A percentile compares a stretch with the other conserved stretches of the same genome.
phyloP scores from a whole-genome alignment of 2,329 filamentous ascomycete species.

The Calonectria hawksworthii region DNA sequence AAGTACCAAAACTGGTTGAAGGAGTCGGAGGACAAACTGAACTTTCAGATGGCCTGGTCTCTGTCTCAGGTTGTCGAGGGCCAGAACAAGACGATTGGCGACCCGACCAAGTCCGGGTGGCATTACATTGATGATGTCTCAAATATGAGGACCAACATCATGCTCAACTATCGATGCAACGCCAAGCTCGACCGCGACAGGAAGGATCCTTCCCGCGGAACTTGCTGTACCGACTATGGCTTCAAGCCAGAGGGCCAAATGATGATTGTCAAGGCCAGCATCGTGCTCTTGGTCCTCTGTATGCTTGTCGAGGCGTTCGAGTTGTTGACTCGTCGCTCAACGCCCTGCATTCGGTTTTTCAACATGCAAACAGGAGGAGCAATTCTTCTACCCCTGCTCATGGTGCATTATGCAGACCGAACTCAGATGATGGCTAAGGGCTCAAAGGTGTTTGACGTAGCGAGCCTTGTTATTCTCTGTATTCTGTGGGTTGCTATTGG shows the following conservation, averaged over 20 bases:
- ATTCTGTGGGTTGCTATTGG: conserved; percentile 34
- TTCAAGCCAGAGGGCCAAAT: conserved; percentile 41
- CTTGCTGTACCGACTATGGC: conserved; percentile 66
- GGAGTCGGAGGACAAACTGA: conserved; percentile 28
- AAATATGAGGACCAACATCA: conserved; percentile 54
- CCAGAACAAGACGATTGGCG: conserved; percentile 37
- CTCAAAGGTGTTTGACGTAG: conserved; percentile 38
- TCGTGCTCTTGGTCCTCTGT: conserved; percentile 37
- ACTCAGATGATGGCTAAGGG: conserved; percentile 48
- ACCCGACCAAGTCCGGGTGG: conserved; percentile 43
- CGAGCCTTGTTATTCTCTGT: conserved; percentile 40
- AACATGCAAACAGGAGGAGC: conserved; percentile 42
- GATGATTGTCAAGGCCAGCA: conserved; percentile 34
- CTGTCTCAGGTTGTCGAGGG: conserved; percentile 32
- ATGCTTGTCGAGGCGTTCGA: conserved; percentile 31
- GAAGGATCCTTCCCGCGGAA: conserved; percentile 61
- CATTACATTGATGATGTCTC: conserved; percentile 48
- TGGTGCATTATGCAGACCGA: conserved; percentile 48
- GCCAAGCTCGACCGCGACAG: conserved; percentile 50
- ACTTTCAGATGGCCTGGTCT: conserved; percentile 39
- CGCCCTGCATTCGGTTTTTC: conserved; percentile 33
- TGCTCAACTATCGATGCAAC: conserved; percentile 69
- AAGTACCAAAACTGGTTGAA: conserved; percentile 38
- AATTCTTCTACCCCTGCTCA: conserved; percentile 43
- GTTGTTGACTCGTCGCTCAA: conserved; percentile 26